phyloP scores from a whole-genome alignment of 208 protist species.

The Leishmania lainsoni region DNA sequence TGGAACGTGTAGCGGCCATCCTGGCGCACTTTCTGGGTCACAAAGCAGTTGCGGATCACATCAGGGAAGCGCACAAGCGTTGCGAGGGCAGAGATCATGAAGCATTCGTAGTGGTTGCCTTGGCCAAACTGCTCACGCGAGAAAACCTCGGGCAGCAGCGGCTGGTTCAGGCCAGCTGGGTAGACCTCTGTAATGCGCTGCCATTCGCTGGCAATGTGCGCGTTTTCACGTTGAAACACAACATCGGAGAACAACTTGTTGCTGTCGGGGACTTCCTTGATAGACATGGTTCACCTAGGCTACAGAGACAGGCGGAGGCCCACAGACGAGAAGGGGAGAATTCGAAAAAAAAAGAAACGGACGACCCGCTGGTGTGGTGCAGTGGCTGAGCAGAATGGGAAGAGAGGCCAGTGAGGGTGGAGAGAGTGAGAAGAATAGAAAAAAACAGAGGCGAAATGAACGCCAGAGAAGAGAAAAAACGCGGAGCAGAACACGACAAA shows the following conservation, averaged over 20 bases:
- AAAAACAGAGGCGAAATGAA: slow-evolving; percentile 1
- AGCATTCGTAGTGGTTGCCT: slow-evolving; percentile 86
- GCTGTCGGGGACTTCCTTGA: slow-evolving; percentile 57
- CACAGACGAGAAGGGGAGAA: background rate
- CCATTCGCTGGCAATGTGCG: slow-evolving; percentile 58
- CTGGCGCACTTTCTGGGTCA: slow-evolving; percentile 75
- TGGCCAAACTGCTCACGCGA: slow-evolving; percentile 76
- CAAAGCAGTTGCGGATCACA: slow-evolving; percentile 82
- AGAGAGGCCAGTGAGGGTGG: background rate
- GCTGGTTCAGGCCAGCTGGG: slow-evolving; percentile 45
- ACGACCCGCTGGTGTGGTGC: too few relatives aligned
- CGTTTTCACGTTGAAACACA: slow-evolving; percentile 63
- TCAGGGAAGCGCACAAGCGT: slow-evolving; percentile 70
- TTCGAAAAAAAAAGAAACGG: background rate
- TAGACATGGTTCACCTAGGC: slow-evolving; percentile 22
- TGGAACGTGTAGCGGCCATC: slow-evolving; percentile 88
- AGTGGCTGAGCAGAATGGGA: too few relatives aligned
- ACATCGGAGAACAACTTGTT: slow-evolving; percentile 68
- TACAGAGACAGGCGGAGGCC: background rate
- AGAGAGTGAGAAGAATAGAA: background rate
- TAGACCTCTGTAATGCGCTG: slow-evolving; percentile 67
- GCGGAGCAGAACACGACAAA: background rate
- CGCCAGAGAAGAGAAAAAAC: background rate
- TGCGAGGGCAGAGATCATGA: slow-evolving; percentile 74
- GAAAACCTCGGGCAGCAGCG: slow-evolving; percentile 67